Evolutionary conservation across 805 yeast genomes (phyloP).

Genomic region (Phaffomyces opuntiae): DNA sequence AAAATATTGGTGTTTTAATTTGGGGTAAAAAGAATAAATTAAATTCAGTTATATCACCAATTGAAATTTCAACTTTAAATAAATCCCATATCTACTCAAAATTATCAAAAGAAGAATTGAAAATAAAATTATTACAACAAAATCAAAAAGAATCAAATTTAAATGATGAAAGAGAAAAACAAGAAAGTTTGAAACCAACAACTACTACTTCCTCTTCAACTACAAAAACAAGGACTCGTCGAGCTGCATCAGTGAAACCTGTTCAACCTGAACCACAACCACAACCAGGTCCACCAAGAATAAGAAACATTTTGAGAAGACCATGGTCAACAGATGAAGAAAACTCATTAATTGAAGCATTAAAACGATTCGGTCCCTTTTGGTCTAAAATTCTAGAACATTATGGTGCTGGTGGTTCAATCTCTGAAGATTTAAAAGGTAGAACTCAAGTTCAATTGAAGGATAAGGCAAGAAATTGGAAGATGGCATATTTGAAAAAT

Average conservation of each 20-base stretch:
- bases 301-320: conserved; percentile 38
- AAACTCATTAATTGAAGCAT: conserved; percentile 70
- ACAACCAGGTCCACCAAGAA: conserved; percentile 14
- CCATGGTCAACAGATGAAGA: conserved; percentile 91
- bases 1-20: conserved; percentile 62
- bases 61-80: neutral
- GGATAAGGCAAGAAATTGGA: conserved; percentile 96
- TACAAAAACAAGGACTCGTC: neutral
- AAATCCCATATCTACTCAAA: conserved; percentile 1
- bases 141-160: conserved; percentile 10
- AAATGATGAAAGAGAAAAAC: conserved; percentile 10
- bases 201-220: neutral
- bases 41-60: conserved; percentile 18
- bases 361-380: conserved; percentile 78
- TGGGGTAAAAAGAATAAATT: conserved; percentile 52
- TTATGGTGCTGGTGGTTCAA: conserved; percentile 91
- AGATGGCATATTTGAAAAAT: conserved; percentile 72
- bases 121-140: conserved; percentile 13
- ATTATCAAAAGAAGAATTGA: conserved; percentile 19
- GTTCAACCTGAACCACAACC: neutral
- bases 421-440: conserved; percentile 76
- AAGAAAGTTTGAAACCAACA: conserved; percentile 4
- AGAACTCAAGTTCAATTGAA: conserved; percentile 88
- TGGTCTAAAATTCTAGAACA: conserved; percentile 88
- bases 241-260: neutral